These are phyloP conservation scores for Populus simonii DNA, from an alignment of 345 rosid genomes.

Conservation along the genomic window DNA sequence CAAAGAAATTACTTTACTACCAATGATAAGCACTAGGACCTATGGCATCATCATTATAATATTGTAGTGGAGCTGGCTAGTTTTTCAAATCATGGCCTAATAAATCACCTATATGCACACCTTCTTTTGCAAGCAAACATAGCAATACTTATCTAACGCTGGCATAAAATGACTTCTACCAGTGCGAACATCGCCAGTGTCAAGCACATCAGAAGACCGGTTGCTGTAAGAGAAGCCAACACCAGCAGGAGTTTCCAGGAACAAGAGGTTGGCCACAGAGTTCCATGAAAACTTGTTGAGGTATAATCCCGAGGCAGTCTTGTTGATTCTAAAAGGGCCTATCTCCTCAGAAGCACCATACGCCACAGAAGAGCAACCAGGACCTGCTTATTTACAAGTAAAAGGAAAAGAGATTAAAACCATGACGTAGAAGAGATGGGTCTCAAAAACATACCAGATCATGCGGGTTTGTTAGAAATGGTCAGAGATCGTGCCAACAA, in stretches of 20 bases:
- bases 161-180: constrained; percentile 35
- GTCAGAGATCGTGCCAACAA: not conserved
- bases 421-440: not conserved
- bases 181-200: constrained; percentile 82
- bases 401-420: not conserved
- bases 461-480: not conserved
- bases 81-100: constrained; percentile 13
- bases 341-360: constrained; percentile 99
- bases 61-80: constrained; percentile 1
- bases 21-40: constrained; percentile 6
- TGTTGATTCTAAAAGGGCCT: constrained; percentile 87
- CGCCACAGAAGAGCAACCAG: constrained; percentile 98
- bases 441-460: not conserved
- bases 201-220: constrained; percentile 67
- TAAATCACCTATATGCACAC: not conserved
- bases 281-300: constrained; percentile 94
- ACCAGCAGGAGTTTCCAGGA: constrained; percentile 95
- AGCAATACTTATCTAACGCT: not conserved
- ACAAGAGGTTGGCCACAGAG: constrained; percentile 75
- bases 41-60: constrained; percentile 7
- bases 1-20: not conserved
- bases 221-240: constrained; percentile 97
- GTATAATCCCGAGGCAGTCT: constrained; percentile 71
- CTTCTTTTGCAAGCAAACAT: not conserved
- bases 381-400: constrained; percentile 42